A percentile compares a stretch with the other conserved stretches of the same genome.
phyloP scores from a whole-genome alignment of 352 stramenopile species.

The Peronosclerospora sorghi region DNA sequence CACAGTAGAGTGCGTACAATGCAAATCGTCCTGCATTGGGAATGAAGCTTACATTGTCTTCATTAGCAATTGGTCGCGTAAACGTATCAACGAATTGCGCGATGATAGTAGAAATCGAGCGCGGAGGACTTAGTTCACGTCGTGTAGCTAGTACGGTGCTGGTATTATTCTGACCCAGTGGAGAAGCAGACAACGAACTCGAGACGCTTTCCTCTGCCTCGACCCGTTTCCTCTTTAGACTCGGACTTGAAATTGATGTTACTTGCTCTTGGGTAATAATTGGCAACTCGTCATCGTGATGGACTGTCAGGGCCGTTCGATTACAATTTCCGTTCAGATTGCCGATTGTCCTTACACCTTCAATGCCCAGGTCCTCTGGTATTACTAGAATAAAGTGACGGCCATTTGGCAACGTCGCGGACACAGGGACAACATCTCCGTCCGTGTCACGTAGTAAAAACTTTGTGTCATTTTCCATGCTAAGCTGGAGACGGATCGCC shows the following conservation, averaged over 20 bases:
- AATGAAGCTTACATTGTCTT: constrained; percentile 56
- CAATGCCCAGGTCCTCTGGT: constrained; percentile 1
- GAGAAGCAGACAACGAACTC: background rate
- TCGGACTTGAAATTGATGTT: constrained; percentile 6
- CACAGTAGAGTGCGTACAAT: constrained; percentile 34
- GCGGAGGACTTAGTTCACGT: background rate
- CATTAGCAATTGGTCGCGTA: constrained; percentile 36
- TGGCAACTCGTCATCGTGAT: constrained; percentile 3
- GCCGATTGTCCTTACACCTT: background rate
- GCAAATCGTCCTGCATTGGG: constrained; percentile 32
- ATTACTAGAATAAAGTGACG: constrained; percentile 25
- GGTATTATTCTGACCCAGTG: background rate
- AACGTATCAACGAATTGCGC: constrained; percentile 39
- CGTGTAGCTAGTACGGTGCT: background rate
- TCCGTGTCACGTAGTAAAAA: constrained; percentile 39
- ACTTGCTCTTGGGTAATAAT: constrained; percentile 4
- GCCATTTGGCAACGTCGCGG: constrained; percentile 21
- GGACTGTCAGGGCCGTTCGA: constrained; percentile 2
- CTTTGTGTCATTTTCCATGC: constrained; percentile 5
- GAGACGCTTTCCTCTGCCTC: constrained; percentile 1
- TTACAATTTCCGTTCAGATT: background rate
- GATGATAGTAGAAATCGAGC: constrained; percentile 24
- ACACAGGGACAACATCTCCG: constrained; percentile 34
- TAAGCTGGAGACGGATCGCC: constrained; percentile 31
- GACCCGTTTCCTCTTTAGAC: constrained; percentile 8